Conservation (phyloP, 2,329 filamentous ascomycete species). For the Domatiomyces catenatus region DNA sequence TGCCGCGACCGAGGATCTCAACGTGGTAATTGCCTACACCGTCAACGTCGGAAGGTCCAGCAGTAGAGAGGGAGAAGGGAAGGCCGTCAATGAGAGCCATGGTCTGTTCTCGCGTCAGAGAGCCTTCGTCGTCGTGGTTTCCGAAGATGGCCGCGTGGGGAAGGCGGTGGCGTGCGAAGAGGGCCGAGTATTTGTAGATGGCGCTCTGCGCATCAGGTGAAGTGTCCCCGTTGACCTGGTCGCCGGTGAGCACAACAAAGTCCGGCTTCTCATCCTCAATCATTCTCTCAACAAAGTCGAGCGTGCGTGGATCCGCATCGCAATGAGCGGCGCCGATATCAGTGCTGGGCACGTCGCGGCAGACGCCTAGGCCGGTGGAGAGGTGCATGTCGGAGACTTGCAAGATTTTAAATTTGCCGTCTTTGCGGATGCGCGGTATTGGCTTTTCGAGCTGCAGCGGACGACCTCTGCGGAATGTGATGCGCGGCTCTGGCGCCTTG, state of each 20-base stretch:
- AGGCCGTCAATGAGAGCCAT: constrained; percentile 78
- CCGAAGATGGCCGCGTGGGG: constrained; percentile 91
- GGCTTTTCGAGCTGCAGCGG: constrained; percentile 52
- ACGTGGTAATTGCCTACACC: constrained; percentile 92
- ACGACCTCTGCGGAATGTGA: constrained; percentile 61
- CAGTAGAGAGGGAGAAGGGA: constrained; percentile 73
- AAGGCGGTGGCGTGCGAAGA: constrained; percentile 73
- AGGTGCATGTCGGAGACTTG: constrained; percentile 90
- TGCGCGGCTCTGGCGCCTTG: constrained; percentile 50
- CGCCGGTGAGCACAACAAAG: constrained; percentile 77
- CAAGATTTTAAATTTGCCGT: constrained; percentile 94
- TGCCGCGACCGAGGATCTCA: constrained; percentile 69
- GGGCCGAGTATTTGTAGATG: constrained; percentile 79
- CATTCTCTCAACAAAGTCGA: constrained; percentile 72
- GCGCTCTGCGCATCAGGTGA: constrained; percentile 82
- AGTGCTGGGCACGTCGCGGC: constrained; percentile 61
- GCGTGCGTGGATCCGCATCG: constrained; percentile 77
- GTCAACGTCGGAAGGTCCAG: constrained; percentile 69
- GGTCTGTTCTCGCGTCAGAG: constrained; percentile 57
- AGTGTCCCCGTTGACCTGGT: constrained; percentile 90
- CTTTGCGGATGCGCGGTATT: constrained; percentile 62
- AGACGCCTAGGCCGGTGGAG: constrained; percentile 72
- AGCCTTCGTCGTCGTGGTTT: constrained; percentile 90
- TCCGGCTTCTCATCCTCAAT: constrained; percentile 90
- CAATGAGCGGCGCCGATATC: constrained; percentile 50